Evolutionary conservation across 495 filamentous ascomycete species (phyloP).

Genomic region (Xylaria intraflava): DNA sequence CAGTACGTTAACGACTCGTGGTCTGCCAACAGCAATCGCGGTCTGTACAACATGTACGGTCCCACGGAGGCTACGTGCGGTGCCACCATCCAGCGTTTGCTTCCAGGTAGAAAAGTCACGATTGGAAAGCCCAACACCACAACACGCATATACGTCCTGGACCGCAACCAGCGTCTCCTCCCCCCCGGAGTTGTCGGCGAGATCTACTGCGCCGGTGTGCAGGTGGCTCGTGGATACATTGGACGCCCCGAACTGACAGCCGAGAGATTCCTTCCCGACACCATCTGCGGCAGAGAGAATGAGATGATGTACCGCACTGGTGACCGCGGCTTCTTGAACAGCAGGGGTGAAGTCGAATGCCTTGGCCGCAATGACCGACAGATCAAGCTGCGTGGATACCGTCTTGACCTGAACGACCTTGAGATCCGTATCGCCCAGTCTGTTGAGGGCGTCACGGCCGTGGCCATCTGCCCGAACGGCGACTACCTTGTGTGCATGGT

Average conservation of each 20-base stretch:
- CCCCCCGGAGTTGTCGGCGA: constrained; percentile 29
- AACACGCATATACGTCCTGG: constrained; percentile 28
- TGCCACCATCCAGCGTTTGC: constrained; percentile 18
- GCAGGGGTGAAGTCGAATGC: constrained; percentile 18
- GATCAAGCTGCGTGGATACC: constrained; percentile 30
- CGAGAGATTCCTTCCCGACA: constrained; percentile 16
- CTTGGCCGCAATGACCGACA: constrained; percentile 30
- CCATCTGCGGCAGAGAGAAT: constrained; percentile 7
- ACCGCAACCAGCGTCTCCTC: constrained; percentile 10
- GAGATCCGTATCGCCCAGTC: constrained; percentile 26
- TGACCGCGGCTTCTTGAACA: constrained; percentile 24
- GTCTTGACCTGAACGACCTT: constrained; percentile 29
- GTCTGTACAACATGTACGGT: constrained; percentile 35
- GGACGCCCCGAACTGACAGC: constrained; percentile 14
- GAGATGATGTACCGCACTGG: constrained; percentile 32
- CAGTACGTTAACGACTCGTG: constrained; percentile 25
- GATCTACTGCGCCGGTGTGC: constrained; percentile 31
- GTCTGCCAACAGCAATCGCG: constrained; percentile 9
- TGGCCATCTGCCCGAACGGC: constrained; percentile 10
- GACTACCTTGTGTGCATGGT: constrained; percentile 21
- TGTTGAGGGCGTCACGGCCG: constrained; percentile 19
- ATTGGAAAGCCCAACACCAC: constrained; percentile 25
- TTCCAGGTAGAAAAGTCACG: constrained; percentile 18
- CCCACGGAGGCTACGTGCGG: constrained; percentile 31
- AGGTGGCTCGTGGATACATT: constrained; percentile 32